phyloP scores from a whole-genome alignment of 352 stramenopile genomes.

The Phytophthora nicotianae region DNA sequence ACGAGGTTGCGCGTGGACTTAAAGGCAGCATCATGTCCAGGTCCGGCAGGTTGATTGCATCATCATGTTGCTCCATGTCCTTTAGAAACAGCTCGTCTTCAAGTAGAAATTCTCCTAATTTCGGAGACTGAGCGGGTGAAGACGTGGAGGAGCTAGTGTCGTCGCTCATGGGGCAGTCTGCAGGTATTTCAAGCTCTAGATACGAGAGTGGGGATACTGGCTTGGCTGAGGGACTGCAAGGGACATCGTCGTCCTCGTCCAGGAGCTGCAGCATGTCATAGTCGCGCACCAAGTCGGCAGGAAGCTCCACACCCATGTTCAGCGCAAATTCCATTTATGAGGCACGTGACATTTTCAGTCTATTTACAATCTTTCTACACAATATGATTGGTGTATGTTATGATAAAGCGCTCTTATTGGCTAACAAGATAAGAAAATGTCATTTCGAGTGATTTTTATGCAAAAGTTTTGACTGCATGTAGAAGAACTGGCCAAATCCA shows the following conservation, averaged over 20 bases:
- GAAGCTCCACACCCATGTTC: slow-evolving; percentile 37
- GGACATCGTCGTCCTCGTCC: slow-evolving; percentile 21
- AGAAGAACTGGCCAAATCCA: too few species aligned
- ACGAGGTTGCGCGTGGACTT: slow-evolving; percentile 33
- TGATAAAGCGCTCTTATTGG: neutral
- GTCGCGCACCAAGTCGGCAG: slow-evolving; percentile 37
- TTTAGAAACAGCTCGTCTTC: slow-evolving; percentile 42
- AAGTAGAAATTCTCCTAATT: slow-evolving; percentile 43
- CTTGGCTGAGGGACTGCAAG: neutral
- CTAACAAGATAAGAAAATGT: too few species aligned
- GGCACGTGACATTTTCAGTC: neutral
- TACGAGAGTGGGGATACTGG: neutral
- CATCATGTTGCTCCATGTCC: slow-evolving; percentile 14
- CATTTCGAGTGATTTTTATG: too few species aligned
- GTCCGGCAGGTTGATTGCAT: slow-evolving; percentile 45
- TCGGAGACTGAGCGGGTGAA: neutral
- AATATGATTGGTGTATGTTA: neutral
- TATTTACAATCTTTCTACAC: too few species aligned
- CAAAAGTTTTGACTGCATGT: too few species aligned
- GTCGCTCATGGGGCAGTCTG: slow-evolving; percentile 19
- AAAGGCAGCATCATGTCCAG: slow-evolving; percentile 51
- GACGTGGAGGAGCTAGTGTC: slow-evolving; percentile 3
- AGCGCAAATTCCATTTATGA: slow-evolving; percentile 2
- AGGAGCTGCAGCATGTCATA: slow-evolving; percentile 48
- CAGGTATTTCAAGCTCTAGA: slow-evolving; percentile 10